A percentile compares a stretch with the other conserved stretches of the same genome.
These are phyloP conservation scores for Nasturtium officinale DNA, from an alignment of 345 rosid genomes.

Conservation along the genomic window DNA sequence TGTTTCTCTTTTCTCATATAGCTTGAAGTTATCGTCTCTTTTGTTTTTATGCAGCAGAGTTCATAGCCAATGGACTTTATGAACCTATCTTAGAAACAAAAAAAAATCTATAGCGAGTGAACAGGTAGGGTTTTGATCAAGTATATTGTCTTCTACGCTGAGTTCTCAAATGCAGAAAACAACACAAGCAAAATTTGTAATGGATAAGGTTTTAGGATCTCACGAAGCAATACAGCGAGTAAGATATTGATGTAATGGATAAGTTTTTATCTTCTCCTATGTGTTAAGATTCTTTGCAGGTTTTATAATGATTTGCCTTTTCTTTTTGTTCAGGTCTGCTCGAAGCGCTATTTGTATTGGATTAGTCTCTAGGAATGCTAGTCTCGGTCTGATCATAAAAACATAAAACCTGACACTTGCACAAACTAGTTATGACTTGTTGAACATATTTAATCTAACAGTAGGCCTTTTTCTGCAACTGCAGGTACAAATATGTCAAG, in stretches of 20 bases:
- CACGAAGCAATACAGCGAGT: not conserved
- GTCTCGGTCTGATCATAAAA: too few relatives aligned
- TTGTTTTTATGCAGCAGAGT: too few relatives aligned
- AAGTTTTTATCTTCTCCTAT: too few relatives aligned
- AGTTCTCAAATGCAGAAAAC: not conserved
- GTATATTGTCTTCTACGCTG: not conserved
- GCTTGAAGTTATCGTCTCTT: not conserved
- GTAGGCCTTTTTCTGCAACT: too few relatives aligned
- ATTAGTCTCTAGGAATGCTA: too few relatives aligned
- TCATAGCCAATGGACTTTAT: not conserved
- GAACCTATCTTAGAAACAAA: too few relatives aligned
- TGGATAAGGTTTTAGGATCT: not conserved
- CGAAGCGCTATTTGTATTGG: too few relatives aligned
- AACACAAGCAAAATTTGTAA: not conserved
- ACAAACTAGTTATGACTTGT: not conserved
- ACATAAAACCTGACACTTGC: conserved; percentile 51
- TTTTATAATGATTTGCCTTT: too few relatives aligned
- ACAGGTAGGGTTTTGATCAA: not conserved
- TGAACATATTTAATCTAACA: too few relatives aligned
- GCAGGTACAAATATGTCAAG: conserved; percentile 56
- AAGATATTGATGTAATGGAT: too few relatives aligned
- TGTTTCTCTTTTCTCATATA: not conserved
- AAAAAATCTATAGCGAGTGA: not conserved
- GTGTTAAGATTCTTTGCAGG: too few relatives aligned
- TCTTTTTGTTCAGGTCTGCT: too few relatives aligned